Evolutionary conservation across 345 rosid species (phyloP).

Genomic region (Gossypium sturtianum): DNA sequence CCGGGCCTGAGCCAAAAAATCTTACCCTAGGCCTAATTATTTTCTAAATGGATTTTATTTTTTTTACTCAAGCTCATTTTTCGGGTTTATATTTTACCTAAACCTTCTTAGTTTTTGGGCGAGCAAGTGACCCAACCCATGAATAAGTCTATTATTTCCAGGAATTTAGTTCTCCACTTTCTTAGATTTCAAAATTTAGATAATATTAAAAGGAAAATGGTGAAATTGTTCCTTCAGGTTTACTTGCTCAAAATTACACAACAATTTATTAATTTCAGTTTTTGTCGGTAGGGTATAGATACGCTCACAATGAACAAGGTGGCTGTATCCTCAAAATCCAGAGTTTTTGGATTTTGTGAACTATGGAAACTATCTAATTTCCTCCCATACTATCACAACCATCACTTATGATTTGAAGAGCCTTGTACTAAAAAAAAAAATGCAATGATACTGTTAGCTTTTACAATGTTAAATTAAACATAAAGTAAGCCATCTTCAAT

Average conservation of each 20-base stretch:
- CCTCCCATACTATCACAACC: neutral
- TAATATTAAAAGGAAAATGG: neutral
- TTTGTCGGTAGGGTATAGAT: no score
- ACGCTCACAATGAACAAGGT: neutral
- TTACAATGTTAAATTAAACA: neutral
- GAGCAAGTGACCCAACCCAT: no score
- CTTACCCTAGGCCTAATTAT: no score
- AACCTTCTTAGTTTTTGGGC: neutral
- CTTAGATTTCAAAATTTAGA: no score
- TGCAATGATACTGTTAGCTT: neutral
- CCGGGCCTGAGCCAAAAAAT: no score
- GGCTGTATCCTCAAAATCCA: neutral
- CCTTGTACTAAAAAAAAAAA: neutral
- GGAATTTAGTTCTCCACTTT: no score
- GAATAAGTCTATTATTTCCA: no score
- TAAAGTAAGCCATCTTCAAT: neutral
- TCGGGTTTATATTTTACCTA: no score
- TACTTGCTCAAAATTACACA: neutral
- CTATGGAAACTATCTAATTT: neutral
- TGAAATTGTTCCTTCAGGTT: neutral
- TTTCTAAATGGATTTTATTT: no score
- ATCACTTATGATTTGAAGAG: neutral
- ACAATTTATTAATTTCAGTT: neutral
- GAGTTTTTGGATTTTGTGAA: neutral
- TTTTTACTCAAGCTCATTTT: no score